phyloP scores from a whole-genome alignment of 2,329 filamentous ascomycete species.

The Botrytis sinoallii region DNA sequence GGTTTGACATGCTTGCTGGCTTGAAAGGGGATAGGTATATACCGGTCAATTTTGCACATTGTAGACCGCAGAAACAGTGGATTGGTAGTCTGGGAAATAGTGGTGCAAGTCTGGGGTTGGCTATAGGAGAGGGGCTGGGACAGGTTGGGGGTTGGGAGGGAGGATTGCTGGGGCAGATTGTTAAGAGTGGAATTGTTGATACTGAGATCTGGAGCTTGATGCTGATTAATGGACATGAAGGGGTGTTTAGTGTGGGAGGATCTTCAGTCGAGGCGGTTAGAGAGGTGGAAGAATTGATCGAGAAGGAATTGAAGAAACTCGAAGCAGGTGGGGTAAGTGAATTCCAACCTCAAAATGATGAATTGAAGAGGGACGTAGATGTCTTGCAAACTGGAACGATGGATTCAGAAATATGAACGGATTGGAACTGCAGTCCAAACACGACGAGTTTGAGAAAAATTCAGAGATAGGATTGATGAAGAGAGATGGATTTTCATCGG shows the following conservation, averaged over 20 bases:
- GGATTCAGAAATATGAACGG: not conserved
- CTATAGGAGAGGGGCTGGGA: constrained; percentile 20
- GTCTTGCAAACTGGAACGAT: not conserved
- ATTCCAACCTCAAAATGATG: not conserved
- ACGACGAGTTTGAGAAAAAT: constrained; percentile 10
- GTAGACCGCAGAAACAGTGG: constrained; percentile 29
- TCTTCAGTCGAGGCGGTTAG: constrained; percentile 21
- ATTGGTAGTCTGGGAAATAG: constrained; percentile 15
- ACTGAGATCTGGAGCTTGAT: constrained; percentile 27
- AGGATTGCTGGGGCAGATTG: constrained; percentile 24
- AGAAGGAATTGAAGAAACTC: constrained; percentile 2
- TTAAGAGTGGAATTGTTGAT: constrained; percentile 24
- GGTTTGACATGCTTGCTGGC: not conserved
- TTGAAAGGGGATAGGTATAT: constrained; percentile 13
- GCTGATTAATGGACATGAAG: constrained; percentile 27
- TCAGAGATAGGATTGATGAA: constrained; percentile 18
- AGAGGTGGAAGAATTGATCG: constrained; percentile 17
- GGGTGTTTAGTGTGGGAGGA: constrained; percentile 29
- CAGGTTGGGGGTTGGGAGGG: not conserved
- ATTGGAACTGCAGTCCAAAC: not conserved
- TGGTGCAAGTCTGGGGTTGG: constrained; percentile 28
- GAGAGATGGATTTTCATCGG: not conserved
- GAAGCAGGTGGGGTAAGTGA: not conserved
- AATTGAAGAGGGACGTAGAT: not conserved
- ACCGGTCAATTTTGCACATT: constrained; percentile 27